These are phyloP conservation scores for Pseudomassariella vexata DNA, from an alignment of 2,329 filamentous ascomycete species.

Conservation along the genomic window DNA sequence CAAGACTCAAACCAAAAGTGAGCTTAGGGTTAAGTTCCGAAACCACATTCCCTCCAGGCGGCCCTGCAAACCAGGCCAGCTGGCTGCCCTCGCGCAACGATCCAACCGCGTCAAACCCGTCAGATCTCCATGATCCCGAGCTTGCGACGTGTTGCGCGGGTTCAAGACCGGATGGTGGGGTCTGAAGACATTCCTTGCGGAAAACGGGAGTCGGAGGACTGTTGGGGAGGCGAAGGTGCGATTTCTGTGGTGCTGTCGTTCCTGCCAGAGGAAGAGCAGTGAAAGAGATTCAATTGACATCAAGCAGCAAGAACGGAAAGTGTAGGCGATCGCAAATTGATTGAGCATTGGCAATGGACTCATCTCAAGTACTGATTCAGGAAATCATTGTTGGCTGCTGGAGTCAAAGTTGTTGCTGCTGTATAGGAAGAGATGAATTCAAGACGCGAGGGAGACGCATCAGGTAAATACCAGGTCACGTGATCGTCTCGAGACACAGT, in stretches of 20 bases:
- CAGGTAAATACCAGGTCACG: too few relatives aligned
- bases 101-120: slow-evolving; percentile 42
- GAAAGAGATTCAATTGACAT: slow-evolving; percentile 39
- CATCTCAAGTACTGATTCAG: slow-evolving; percentile 22
- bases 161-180: slow-evolving; percentile 32
- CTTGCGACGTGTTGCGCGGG: slow-evolving; percentile 47
- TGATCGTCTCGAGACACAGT: too few relatives aligned
- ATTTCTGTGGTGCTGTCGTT: slow-evolving; percentile 29
- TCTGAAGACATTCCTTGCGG: slow-evolving; percentile 57
- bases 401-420: slow-evolving; percentile 12
- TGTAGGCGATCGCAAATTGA: slow-evolving; percentile 26
- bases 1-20: slow-evolving; percentile 70
- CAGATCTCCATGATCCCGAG: slow-evolving; percentile 55
- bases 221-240: slow-evolving; percentile 70
- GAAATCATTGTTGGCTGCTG: slow-evolving; percentile 13
- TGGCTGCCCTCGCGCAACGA: slow-evolving; percentile 32
- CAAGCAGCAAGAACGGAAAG: slow-evolving; percentile 10
- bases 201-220: slow-evolving; percentile 74
- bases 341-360: slow-evolving; percentile 13
- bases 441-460: slow-evolving; percentile 8
- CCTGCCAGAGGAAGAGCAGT: slow-evolving; percentile 20
- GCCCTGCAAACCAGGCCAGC: slow-evolving; percentile 35
- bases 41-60: slow-evolving; percentile 47
- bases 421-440: slow-evolving; percentile 10
- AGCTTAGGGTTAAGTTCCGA: slow-evolving; percentile 98